Conservation (phyloP, 345 rosid species). For the Microcos paniculata region DNA sequence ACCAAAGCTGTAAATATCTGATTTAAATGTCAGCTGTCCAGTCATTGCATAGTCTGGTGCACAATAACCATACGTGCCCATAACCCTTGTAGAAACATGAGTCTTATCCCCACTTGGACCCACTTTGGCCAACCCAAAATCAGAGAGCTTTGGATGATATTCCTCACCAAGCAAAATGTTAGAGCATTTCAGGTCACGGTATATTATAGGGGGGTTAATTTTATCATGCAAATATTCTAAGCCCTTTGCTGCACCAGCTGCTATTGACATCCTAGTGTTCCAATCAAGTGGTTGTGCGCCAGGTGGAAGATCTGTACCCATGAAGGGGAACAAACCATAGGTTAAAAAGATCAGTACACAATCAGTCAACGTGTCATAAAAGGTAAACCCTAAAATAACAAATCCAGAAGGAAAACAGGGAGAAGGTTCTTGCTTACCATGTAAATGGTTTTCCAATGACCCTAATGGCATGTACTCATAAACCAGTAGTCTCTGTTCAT, state of each 20-base stretch:
- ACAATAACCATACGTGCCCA: slow-evolving; percentile 98
- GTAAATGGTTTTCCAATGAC: slow-evolving; percentile 77
- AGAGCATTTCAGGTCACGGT: slow-evolving; percentile 87
- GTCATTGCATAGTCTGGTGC: slow-evolving; percentile 98
- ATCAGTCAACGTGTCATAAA: background rate
- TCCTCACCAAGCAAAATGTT: slow-evolving; percentile 80
- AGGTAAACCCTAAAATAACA: slow-evolving; percentile 9
- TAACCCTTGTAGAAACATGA: slow-evolving; percentile 90
- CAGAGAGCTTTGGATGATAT: slow-evolving; percentile 78
- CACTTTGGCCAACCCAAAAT: slow-evolving; percentile 94
- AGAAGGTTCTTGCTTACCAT: slow-evolving; percentile 44
- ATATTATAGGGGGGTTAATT: slow-evolving; percentile 77
- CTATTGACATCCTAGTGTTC: slow-evolving; percentile 83
- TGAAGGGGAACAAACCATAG: background rate
- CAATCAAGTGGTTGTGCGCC: slow-evolving; percentile 63
- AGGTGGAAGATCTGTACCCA: slow-evolving; percentile 48
- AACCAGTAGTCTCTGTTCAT: slow-evolving; percentile 80
- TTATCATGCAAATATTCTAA: slow-evolving; percentile 80
- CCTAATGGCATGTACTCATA: slow-evolving; percentile 89
- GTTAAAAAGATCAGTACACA: background rate
- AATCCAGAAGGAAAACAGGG: background rate
- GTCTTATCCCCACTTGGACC: slow-evolving; percentile 91
- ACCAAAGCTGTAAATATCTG: slow-evolving; percentile 91
- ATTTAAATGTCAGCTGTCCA: slow-evolving; percentile 83
- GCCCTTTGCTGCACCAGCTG: slow-evolving; percentile 88